Conservation (phyloP, 768 basidiomycete genomes). For the Tricholoma saponaceum region DNA sequence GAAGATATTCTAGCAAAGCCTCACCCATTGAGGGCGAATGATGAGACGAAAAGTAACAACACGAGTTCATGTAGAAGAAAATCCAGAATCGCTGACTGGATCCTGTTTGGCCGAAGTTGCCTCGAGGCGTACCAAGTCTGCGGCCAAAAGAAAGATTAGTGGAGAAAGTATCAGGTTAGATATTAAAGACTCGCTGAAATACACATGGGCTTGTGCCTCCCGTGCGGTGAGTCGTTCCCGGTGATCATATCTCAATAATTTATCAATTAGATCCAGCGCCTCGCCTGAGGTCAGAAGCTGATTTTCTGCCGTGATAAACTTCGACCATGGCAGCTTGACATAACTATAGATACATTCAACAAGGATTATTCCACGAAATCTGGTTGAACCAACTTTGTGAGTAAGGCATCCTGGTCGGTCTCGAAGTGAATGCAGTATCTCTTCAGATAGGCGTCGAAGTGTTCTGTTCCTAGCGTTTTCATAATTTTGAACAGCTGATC, state of each 20-base stretch:
- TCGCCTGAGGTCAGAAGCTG: conserved; percentile 56
- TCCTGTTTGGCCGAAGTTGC: conserved; percentile 39
- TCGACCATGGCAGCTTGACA: conserved; percentile 60
- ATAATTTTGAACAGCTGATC: conserved; percentile 71
- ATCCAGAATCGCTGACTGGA: conserved; percentile 45
- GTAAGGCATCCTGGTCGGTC: conserved; percentile 52
- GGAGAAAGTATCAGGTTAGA: conserved; percentile 1
- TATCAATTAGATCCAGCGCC: conserved; percentile 64
- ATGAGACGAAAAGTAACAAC: neutral
- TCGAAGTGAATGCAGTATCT: conserved; percentile 65
- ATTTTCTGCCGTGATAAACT: conserved; percentile 56
- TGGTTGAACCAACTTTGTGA: conserved; percentile 37
- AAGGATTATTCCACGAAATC: neutral
- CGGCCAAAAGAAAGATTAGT: conserved; percentile 19
- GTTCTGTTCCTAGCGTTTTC: conserved; percentile 64
- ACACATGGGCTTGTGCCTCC: conserved; percentile 64
- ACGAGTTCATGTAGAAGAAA: conserved; percentile 32
- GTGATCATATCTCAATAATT: conserved; percentile 66
- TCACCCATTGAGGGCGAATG: neutral
- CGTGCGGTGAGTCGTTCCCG: conserved; percentile 62
- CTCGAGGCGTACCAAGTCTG: conserved; percentile 47
- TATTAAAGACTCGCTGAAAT: conserved; percentile 45
- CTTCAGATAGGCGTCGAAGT: conserved; percentile 56
- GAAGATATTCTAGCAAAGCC: conserved; percentile 8
- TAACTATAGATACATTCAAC: conserved; percentile 33